Percentiles rank a stretch among this genome's conserved stretches.
Evolutionary conservation across 2,329 filamentous ascomycete genomes (phyloP).

Genomic region (Penicillium freii): DNA sequence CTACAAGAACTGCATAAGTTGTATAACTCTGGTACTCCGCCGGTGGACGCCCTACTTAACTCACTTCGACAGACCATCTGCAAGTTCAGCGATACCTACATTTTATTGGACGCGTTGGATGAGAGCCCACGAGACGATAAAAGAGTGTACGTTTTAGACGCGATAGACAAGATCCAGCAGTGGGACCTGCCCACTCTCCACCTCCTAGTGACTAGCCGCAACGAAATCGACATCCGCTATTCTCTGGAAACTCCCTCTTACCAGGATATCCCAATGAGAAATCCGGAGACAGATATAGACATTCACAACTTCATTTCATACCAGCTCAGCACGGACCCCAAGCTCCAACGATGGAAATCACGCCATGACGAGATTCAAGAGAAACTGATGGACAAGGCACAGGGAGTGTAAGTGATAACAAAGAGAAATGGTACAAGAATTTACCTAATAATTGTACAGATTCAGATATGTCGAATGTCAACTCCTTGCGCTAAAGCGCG

Average conservation of each 20-base stretch:
- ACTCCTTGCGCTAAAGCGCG: slow-evolving; percentile 14
- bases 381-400: background rate
- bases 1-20: slow-evolving; percentile 12
- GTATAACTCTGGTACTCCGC: background rate
- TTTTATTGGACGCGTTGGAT: slow-evolving; percentile 16
- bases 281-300: slow-evolving; percentile 20
- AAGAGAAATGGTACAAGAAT: background rate
- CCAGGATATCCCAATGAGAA: slow-evolving; percentile 1
- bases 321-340: slow-evolving; percentile 13
- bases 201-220: slow-evolving; percentile 27
- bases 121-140: slow-evolving; percentile 10
- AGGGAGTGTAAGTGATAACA: slow-evolving; percentile 10
- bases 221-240: slow-evolving; percentile 9
- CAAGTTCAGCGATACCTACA: slow-evolving; percentile 1
- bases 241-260: background rate
- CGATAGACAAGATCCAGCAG: slow-evolving; percentile 1
- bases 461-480: slow-evolving; percentile 35
- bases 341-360: slow-evolving; percentile 15
- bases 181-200: slow-evolving; percentile 20
- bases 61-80: background rate
- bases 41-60: background rate
- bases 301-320: slow-evolving; percentile 24
- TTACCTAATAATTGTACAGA: slow-evolving; percentile 16
- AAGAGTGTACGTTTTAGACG: slow-evolving; percentile 6
- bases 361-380: slow-evolving; percentile 13